These are phyloP conservation scores for Zopfia rhizophila DNA, from an alignment of 2,329 filamentous ascomycete species.

Conservation along the genomic window DNA sequence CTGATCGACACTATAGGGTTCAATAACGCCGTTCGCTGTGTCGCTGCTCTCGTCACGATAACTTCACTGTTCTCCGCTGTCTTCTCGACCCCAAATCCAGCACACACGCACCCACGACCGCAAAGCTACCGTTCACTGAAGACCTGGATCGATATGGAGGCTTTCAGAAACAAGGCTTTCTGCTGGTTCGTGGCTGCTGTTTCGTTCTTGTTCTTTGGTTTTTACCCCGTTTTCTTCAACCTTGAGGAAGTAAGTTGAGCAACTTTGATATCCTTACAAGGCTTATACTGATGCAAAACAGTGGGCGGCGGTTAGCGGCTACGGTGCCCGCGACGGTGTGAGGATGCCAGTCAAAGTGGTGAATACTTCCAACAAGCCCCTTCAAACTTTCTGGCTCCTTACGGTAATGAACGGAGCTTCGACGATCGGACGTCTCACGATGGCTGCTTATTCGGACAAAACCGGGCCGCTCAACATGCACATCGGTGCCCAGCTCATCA, in stretches of 20 bases:
- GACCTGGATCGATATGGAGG: constrained; percentile 58
- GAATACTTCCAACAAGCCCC: constrained; percentile 38
- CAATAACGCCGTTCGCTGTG: constrained; percentile 56
- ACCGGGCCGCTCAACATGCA: constrained; percentile 60
- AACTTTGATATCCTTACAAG: background rate
- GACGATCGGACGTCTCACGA: constrained; percentile 57
- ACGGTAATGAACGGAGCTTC: constrained; percentile 62
- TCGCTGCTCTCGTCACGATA: constrained; percentile 53
- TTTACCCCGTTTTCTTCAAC: constrained; percentile 64
- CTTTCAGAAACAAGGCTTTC: constrained; percentile 56
- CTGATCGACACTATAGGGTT: constrained; percentile 57
- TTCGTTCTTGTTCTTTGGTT: constrained; percentile 62
- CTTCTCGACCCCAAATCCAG: constrained; percentile 57
- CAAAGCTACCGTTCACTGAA: constrained; percentile 50
- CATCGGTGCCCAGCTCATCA: constrained; percentile 52
- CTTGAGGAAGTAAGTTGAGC: constrained; percentile 56
- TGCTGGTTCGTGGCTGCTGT: constrained; percentile 57
- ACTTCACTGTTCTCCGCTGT: constrained; percentile 56
- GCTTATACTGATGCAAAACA: constrained; percentile 30
- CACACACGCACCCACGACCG: constrained; percentile 50
- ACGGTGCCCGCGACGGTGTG: constrained; percentile 50
- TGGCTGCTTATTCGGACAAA: constrained; percentile 58
- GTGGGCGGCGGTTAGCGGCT: constrained; percentile 58
- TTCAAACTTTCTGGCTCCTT: constrained; percentile 61
- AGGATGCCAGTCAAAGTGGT: constrained; percentile 13